These are phyloP conservation scores for Cadophora sp. DNA, from an alignment of 2,329 filamentous ascomycete species.

Conservation along the genomic window DNA sequence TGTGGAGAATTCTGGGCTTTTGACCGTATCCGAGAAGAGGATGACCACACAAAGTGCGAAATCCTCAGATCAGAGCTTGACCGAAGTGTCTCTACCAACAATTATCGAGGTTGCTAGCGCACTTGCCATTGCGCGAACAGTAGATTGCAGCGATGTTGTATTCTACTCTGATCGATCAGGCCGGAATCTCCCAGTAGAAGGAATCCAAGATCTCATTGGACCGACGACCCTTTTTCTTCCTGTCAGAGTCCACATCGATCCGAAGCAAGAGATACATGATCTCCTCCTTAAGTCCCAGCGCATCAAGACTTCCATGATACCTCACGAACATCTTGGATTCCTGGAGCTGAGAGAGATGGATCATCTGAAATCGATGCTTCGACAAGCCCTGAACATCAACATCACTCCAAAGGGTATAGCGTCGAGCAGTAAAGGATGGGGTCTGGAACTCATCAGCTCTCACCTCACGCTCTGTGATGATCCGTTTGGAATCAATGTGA, in stretches of 20 bases:
- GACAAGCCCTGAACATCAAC: constrained; percentile 12
- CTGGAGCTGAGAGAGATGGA: constrained; percentile 7
- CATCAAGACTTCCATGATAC: not conserved
- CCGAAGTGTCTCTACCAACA: constrained; percentile 38
- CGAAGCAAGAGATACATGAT: not conserved
- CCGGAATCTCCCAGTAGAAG: constrained; percentile 46
- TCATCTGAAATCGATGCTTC: not conserved
- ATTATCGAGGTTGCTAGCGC: constrained; percentile 50
- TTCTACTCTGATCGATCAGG: constrained; percentile 51
- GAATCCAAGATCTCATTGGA: constrained; percentile 49
- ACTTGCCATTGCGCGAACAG: constrained; percentile 46
- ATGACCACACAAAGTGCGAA: not conserved
- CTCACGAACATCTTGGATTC: constrained; percentile 14
- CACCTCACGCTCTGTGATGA: constrained; percentile 10
- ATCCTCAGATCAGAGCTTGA: not conserved
- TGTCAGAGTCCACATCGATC: constrained; percentile 45
- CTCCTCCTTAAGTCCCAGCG: constrained; percentile 10
- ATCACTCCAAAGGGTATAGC: constrained; percentile 10
- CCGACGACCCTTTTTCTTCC: constrained; percentile 52
- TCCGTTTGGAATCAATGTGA: constrained; percentile 11
- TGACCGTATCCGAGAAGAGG: not conserved
- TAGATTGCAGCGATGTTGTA: constrained; percentile 47
- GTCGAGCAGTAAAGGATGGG: not conserved
- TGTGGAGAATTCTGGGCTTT: not conserved
- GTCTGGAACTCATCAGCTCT: not conserved